A percentile compares a stretch with the other conserved stretches of the same genome.
phyloP scores from a whole-genome alignment of 2,329 filamentous ascomycete species.

The Claviceps pusilla region DNA sequence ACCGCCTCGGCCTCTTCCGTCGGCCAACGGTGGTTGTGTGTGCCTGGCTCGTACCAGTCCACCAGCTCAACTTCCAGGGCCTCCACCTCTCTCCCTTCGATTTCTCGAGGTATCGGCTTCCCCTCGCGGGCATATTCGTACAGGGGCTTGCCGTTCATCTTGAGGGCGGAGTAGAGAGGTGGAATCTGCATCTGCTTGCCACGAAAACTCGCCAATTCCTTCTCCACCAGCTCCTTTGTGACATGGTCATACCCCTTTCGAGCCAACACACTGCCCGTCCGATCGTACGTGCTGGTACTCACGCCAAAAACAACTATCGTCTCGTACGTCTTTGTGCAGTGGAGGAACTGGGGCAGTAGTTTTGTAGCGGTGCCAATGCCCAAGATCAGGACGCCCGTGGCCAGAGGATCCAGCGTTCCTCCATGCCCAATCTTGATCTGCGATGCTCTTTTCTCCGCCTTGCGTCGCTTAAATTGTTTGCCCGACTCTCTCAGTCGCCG shows the following conservation, averaged over 20 bases:
- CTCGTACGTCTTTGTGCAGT: constrained; percentile 89
- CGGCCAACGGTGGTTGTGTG: constrained; percentile 67
- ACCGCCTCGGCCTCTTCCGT: constrained; percentile 59
- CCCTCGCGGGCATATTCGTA: constrained; percentile 94
- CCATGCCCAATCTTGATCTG: constrained; percentile 93
- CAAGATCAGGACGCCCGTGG: constrained; percentile 80
- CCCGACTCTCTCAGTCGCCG: constrained; percentile 41
- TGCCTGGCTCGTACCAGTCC: constrained; percentile 72
- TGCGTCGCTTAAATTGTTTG: constrained; percentile 44
- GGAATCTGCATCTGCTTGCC: constrained; percentile 82
- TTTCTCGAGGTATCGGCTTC: constrained; percentile 69
- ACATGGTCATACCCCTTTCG: constrained; percentile 65
- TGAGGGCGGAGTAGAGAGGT: constrained; percentile 82
- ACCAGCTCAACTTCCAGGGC: constrained; percentile 64
- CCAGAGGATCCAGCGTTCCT: constrained; percentile 85
- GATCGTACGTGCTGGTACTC: constrained; percentile 84
- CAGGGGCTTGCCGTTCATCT: constrained; percentile 82
- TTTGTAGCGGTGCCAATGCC: constrained; percentile 85
- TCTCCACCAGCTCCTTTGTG: constrained; percentile 62
- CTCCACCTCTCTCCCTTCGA: constrained; percentile 65
- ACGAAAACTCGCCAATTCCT: constrained; percentile 57
- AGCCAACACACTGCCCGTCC: constrained; percentile 66
- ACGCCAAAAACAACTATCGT: constrained; percentile 79
- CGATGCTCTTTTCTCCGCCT: constrained; percentile 39
- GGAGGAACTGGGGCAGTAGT: constrained; percentile 58